Evolutionary conservation across 2,329 filamentous ascomycete species (phyloP).

Genomic region (Penicillium sp.): DNA sequence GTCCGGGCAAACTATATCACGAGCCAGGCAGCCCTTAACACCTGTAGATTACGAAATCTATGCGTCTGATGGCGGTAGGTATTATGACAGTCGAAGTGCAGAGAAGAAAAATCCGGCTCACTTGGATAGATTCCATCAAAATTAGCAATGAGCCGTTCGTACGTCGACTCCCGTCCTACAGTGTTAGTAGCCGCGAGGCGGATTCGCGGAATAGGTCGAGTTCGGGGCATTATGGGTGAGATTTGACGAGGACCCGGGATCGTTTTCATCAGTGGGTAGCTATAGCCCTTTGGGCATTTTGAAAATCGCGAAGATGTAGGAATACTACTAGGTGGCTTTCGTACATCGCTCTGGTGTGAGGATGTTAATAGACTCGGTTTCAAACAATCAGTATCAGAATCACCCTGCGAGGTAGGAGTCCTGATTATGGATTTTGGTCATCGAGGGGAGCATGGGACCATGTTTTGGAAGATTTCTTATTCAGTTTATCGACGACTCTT

Average conservation of each 20-base stretch:
- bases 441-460: not conserved
- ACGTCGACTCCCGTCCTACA: slow-evolving; percentile 3
- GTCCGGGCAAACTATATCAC: slow-evolving; percentile 2
- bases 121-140: slow-evolving; percentile 4
- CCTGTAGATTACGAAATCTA: slow-evolving; percentile 7
- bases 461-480: too few species aligned
- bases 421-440: not conserved
- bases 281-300: not conserved
- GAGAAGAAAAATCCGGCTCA: slow-evolving; percentile 2
- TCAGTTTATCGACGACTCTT: too few species aligned
- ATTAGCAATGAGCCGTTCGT: slow-evolving; percentile 5
- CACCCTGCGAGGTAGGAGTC: not conserved
- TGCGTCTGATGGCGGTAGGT: not conserved
- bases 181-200: not conserved
- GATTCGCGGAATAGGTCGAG: not conserved
- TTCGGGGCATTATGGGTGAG: not conserved
- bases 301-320: not conserved
- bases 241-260: not conserved
- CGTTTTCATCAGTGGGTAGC: not conserved
- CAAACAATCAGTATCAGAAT: not conserved
- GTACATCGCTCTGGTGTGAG: not conserved
- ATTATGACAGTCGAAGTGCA: too few species aligned
- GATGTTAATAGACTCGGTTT: not conserved
- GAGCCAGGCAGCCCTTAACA: not conserved
- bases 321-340: not conserved